Conservation (phyloP, 306 rosid genomes). For the Pterocarpus santalinus region DNA sequence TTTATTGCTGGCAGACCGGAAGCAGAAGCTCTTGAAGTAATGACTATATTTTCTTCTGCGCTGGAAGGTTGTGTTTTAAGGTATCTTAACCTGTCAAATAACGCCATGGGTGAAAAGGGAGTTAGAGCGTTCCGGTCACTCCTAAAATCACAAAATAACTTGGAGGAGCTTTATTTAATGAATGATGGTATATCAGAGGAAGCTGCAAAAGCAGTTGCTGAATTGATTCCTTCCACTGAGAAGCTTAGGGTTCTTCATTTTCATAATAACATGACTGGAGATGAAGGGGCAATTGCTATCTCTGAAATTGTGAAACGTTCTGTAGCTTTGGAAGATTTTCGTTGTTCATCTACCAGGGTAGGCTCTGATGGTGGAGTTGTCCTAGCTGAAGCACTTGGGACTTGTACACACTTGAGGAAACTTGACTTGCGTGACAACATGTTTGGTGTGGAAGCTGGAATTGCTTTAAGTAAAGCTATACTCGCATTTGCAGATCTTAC, state of each 20-base stretch:
- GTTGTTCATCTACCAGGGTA: conserved; percentile 91
- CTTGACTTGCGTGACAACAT: conserved; percentile 91
- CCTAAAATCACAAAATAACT: conserved; percentile 67
- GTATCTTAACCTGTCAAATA: conserved; percentile 76
- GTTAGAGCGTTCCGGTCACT: conserved; percentile 81
- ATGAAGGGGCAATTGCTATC: conserved; percentile 80
- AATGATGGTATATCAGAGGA: conserved; percentile 96
- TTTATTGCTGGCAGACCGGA: conserved; percentile 87
- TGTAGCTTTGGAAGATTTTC: conserved; percentile 76
- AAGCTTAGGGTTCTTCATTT: conserved; percentile 87
- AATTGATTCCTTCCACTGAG: conserved; percentile 84
- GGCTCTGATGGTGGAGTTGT: conserved; percentile 85
- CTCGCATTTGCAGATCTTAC: conserved; percentile 67
- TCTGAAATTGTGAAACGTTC: conserved; percentile 71
- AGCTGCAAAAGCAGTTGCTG: conserved; percentile 89
- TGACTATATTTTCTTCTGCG: conserved; percentile 79
- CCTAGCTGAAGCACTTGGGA: conserved; percentile 77
- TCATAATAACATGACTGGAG: conserved; percentile 75
- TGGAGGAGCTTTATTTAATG: conserved; percentile 93
- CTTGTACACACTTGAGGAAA: conserved; percentile 73
- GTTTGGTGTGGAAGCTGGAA: conserved; percentile 91
- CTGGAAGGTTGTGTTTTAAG: conserved; percentile 76
- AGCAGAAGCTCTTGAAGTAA: conserved; percentile 86
- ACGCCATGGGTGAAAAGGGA: conserved; percentile 90
- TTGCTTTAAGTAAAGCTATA: conserved; percentile 73